Conservation (phyloP, 1,284 basidiomycete species). For the Papiliotrema laurentii region DNA sequence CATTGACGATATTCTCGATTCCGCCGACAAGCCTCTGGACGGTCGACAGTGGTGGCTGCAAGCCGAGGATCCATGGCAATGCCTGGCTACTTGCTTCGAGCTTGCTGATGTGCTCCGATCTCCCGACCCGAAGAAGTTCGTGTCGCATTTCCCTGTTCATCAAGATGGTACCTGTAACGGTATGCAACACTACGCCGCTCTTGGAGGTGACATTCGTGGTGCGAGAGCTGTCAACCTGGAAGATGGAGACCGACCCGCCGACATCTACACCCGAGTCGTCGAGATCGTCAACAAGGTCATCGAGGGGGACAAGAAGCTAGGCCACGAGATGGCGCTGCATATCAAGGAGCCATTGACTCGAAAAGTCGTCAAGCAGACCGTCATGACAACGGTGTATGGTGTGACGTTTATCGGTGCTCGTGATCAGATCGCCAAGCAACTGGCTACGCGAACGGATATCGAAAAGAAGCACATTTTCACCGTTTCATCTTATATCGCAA, state of each 20-base stretch:
- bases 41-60: conserved; percentile 81
- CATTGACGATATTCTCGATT: conserved; percentile 74
- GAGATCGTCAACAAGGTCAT: conserved; percentile 54
- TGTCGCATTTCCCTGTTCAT: conserved; percentile 82
- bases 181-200: conserved; percentile 95
- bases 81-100: conserved; percentile 87
- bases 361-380: conserved; percentile 98
- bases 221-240: conserved; percentile 91
- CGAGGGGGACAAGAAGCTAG: conserved; percentile 52
- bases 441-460: conserved; percentile 72
- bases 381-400: conserved; percentile 99
- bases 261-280: conserved; percentile 96
- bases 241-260: conserved; percentile 79
- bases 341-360: conserved; percentile 77
- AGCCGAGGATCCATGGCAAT: conserved; percentile 97
- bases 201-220: conserved; percentile 86
- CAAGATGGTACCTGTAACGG: conserved; percentile 99
- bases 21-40: conserved; percentile 77
- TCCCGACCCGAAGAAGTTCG: conserved; percentile 65
- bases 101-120: conserved; percentile 72
- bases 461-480: conserved; percentile 67
- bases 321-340: conserved; percentile 58
- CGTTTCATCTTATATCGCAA: conserved; percentile 78
- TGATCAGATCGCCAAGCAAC: conserved; percentile 88
- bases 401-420: conserved; percentile 94